phyloP scores from a whole-genome alignment of 2,329 filamentous ascomycete genomes.

The Sordariomycetes sp. region DNA sequence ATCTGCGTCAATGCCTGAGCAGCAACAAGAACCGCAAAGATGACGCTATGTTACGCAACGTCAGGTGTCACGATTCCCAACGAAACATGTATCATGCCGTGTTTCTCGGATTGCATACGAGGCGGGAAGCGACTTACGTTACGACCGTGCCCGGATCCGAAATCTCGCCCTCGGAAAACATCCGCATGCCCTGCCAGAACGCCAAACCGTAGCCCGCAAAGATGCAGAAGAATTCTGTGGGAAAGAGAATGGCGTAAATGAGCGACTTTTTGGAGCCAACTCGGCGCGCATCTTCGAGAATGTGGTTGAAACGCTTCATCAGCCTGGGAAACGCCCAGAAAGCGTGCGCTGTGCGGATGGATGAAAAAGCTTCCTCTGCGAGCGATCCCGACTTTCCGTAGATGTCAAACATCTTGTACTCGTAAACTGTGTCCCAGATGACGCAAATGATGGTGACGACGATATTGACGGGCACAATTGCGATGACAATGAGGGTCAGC shows the following conservation, averaged over 20 bases:
- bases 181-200: slow-evolving; percentile 41
- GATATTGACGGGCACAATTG: slow-evolving; percentile 34
- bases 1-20: slow-evolving; percentile 35
- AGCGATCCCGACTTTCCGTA: slow-evolving; percentile 32
- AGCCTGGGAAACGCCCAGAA: slow-evolving; percentile 38
- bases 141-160: slow-evolving; percentile 33
- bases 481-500: slow-evolving; percentile 31
- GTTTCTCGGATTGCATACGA: background rate
- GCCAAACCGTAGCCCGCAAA: slow-evolving; percentile 37
- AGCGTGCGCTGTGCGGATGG: slow-evolving; percentile 38
- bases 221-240: slow-evolving; percentile 36
- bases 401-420: slow-evolving; percentile 32
- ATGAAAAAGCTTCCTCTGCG: slow-evolving; percentile 39
- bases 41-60: slow-evolving; percentile 32
- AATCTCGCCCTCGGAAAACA: slow-evolving; percentile 35
- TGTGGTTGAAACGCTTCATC: slow-evolving; percentile 27
- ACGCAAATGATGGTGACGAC: slow-evolving; percentile 27
- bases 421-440: slow-evolving; percentile 28
- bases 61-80: background rate
- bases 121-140: slow-evolving; percentile 23
- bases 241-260: slow-evolving; percentile 32
- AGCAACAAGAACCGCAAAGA: slow-evolving; percentile 36
- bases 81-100: too few relatives aligned
- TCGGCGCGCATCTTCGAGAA: slow-evolving; percentile 27
- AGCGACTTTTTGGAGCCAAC: slow-evolving; percentile 33